Conservation (phyloP, 768 basidiomycete genomes). For the Boletus pseudopeckii region DNA sequence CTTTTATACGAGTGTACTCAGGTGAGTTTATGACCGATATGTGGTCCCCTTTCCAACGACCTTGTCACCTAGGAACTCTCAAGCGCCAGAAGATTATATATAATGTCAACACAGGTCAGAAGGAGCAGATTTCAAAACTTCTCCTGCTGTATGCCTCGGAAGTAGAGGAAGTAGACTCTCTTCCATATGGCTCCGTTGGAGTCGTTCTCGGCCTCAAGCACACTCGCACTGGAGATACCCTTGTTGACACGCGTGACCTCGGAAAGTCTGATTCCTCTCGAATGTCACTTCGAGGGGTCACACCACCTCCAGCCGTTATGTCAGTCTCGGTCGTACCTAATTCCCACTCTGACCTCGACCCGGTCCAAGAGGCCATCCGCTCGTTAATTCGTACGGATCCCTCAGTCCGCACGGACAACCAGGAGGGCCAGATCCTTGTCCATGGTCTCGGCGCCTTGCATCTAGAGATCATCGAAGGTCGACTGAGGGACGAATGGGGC, state of each 20-base stretch:
- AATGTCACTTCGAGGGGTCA: constrained; percentile 56
- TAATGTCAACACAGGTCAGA: constrained; percentile 65
- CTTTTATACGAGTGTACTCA: constrained; percentile 85
- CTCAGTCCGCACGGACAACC: constrained; percentile 74
- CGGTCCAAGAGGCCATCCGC: constrained; percentile 72
- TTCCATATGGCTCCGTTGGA: constrained; percentile 81
- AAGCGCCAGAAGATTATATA: constrained; percentile 57
- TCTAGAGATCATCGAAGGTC: constrained; percentile 84
- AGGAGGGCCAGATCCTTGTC: constrained; percentile 80
- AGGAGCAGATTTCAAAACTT: constrained; percentile 72
- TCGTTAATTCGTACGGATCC: constrained; percentile 82
- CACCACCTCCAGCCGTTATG: constrained; percentile 80
- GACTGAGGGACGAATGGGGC: constrained; percentile 77
- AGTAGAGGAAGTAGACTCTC: constrained; percentile 69
- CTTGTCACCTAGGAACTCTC: constrained; percentile 48
- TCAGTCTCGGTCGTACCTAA: constrained; percentile 79
- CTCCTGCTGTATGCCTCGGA: constrained; percentile 77
- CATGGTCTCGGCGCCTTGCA: constrained; percentile 85
- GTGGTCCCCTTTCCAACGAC: constrained; percentile 1
- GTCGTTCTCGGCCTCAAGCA: constrained; percentile 79
- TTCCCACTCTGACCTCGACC: constrained; percentile 72
- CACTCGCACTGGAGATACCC: constrained; percentile 85
- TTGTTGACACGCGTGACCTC: constrained; percentile 52
- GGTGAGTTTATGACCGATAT: constrained; percentile 42
- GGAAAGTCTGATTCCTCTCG: constrained; percentile 32